phyloP scores from a whole-genome alignment of 495 filamentous ascomycete species.

The Penicillium lagena region DNA sequence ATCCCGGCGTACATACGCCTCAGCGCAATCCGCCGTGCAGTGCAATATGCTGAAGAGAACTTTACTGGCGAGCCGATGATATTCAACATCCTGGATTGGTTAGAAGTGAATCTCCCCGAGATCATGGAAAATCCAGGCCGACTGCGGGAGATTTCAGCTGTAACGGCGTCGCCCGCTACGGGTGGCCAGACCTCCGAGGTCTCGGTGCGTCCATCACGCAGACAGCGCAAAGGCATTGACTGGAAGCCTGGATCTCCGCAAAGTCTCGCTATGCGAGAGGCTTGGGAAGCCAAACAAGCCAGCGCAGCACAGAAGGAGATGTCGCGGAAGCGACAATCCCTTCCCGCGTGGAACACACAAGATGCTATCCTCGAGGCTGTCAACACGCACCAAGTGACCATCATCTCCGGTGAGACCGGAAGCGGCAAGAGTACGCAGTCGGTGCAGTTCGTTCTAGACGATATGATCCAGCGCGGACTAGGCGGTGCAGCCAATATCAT shows the following conservation, averaged over 20 bases:
- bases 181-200: conserved; percentile 16
- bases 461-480: conserved; percentile 70
- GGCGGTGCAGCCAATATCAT: conserved; percentile 84
- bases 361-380: conserved; percentile 70
- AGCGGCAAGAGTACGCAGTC: conserved; percentile 96
- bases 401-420: conserved; percentile 94
- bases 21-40: conserved; percentile 73
- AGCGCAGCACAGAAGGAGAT: conserved; percentile 60
- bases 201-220: conserved; percentile 46
- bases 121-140: conserved; percentile 79
- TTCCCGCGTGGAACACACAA: conserved; percentile 85
- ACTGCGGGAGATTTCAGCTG: conserved; percentile 74
- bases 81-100: conserved; percentile 84
- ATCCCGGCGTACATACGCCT: conserved; percentile 92
- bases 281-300: conserved; percentile 51
- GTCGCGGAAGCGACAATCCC: conserved; percentile 56
- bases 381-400: conserved; percentile 72
- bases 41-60: conserved; percentile 59
- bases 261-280: conserved; percentile 37
- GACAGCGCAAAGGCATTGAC: conserved; percentile 31
- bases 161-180: conserved; percentile 24
- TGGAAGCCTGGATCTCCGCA: conserved; percentile 26
- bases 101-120: conserved; percentile 66
- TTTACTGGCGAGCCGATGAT: conserved; percentile 80
- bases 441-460: conserved; percentile 92